Percentiles rank a stretch among this genome's conserved stretches.
These are phyloP conservation scores for Lipomyces yamanashiensis DNA, from an alignment of 805 yeast species.

Conservation along the genomic window DNA sequence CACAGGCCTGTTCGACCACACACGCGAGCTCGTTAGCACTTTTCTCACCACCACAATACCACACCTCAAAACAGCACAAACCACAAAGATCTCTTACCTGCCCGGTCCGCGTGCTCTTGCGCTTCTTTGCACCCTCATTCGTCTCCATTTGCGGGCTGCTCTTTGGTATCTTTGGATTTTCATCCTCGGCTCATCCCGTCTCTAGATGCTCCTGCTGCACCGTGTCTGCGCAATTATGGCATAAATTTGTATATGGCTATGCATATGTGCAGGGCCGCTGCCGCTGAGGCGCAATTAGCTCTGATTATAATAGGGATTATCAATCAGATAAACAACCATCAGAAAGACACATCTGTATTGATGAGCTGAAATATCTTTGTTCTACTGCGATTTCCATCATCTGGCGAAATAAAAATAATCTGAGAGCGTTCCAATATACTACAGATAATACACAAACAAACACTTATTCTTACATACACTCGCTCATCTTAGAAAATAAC, in stretches of 20 bases:
- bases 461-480: not conserved
- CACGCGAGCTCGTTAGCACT: not conserved
- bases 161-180: not conserved
- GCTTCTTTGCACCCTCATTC: slow-evolving; percentile 2
- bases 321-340: not conserved
- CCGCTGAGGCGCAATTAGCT: slow-evolving; percentile 3
- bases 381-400: not conserved
- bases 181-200: slow-evolving; percentile 3
- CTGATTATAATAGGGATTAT: too few relatives aligned
- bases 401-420: too few relatives aligned
- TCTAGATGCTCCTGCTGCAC: not conserved
- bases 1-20: slow-evolving; percentile 22
- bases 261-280: not conserved
- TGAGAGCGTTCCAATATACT: too few relatives aligned
- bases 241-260: not conserved
- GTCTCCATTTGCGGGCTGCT: not conserved
- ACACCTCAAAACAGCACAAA: not conserved
- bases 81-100: slow-evolving; percentile 16
- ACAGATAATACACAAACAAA: not conserved
- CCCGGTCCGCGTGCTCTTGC: slow-evolving; percentile 27
- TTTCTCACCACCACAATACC: too few relatives aligned
- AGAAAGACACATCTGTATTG: too few relatives aligned
- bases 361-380: too few relatives aligned
- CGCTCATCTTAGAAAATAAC: slow-evolving; percentile 6
- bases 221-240: not conserved